Evolutionary conservation across 2,329 filamentous ascomycete genomes (phyloP).

Genomic region (Rhynchosporium graminicola): DNA sequence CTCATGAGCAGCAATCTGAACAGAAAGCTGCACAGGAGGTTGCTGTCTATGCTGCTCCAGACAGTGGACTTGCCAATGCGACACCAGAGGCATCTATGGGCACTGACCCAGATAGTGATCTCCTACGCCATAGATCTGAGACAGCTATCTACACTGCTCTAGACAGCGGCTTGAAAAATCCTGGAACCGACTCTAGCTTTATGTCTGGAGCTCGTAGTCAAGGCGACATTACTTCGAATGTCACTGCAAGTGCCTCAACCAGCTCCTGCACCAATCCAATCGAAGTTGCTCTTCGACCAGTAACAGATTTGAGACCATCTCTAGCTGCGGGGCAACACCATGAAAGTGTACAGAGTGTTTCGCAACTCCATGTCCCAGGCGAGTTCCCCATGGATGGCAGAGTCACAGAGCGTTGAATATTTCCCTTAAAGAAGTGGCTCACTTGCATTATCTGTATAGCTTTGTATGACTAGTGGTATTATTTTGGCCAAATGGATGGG

Average conservation of each 20-base stretch:
- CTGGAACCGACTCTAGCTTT: constrained; percentile 18
- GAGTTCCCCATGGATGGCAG: constrained; percentile 33
- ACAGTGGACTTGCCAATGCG: constrained; percentile 2
- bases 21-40: constrained; percentile 29
- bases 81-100: too few species aligned
- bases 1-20: constrained; percentile 20
- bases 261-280: constrained; percentile 11
- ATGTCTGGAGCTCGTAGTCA: constrained; percentile 34
- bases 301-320: constrained; percentile 28
- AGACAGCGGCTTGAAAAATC: constrained; percentile 16
- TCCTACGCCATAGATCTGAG: background rate
- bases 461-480: constrained; percentile 3
- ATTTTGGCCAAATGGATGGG: background rate
- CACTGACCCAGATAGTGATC: too few species aligned
- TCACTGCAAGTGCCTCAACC: background rate
- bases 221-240: constrained; percentile 21
- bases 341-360: constrained; percentile 35
- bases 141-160: constrained; percentile 28
- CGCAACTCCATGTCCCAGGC: constrained; percentile 40
- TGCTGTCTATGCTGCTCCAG: constrained; percentile 27
- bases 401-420: background rate
- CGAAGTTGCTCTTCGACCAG: constrained; percentile 21
- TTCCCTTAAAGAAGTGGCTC: background rate
- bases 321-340: constrained; percentile 34
- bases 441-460: constrained; percentile 3